These are phyloP conservation scores for Moricandia moricandioides DNA, from an alignment of 345 rosid genomes.

Conservation along the genomic window DNA sequence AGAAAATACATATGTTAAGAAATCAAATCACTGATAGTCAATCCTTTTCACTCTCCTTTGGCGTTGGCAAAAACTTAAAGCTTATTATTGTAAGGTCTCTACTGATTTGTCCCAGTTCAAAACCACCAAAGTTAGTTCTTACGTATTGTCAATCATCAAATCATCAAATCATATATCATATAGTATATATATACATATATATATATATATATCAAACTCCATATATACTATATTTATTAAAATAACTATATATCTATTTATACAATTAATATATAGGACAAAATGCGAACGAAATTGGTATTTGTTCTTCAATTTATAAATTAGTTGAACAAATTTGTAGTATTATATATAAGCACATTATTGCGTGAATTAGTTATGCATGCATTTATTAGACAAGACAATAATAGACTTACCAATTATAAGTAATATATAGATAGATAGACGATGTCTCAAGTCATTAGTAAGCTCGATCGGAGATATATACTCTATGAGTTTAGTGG, in stretches of 20 bases:
- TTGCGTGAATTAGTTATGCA: conserved; percentile 19
- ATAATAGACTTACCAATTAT: conserved; percentile 5
- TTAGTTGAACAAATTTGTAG: neutral
- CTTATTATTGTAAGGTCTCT: neutral
- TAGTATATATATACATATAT: no score
- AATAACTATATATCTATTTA: neutral
- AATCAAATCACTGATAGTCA: neutral
- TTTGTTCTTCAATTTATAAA: neutral
- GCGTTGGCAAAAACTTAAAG: neutral
- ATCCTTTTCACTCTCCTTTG: neutral
- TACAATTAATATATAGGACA: neutral
- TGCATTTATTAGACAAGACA: conserved; percentile 29
- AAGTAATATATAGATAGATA: neutral
- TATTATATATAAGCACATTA: conserved; percentile 25
- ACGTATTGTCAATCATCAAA: conserved; percentile 17
- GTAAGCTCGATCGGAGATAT: neutral
- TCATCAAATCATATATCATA: neutral
- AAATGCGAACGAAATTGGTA: neutral
- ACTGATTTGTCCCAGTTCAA: neutral
- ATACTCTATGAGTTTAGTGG: conserved; percentile 17
- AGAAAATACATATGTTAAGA: neutral
- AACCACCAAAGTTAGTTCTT: conserved; percentile 4
- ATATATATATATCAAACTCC: no score
- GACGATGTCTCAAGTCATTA: neutral
- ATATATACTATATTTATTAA: neutral